Percentiles rank a stretch among this genome's conserved stretches.
Evolutionary conservation across 441 rosid genomes (phyloP).

Genomic region (Bocquillonia castaneifolia): DNA sequence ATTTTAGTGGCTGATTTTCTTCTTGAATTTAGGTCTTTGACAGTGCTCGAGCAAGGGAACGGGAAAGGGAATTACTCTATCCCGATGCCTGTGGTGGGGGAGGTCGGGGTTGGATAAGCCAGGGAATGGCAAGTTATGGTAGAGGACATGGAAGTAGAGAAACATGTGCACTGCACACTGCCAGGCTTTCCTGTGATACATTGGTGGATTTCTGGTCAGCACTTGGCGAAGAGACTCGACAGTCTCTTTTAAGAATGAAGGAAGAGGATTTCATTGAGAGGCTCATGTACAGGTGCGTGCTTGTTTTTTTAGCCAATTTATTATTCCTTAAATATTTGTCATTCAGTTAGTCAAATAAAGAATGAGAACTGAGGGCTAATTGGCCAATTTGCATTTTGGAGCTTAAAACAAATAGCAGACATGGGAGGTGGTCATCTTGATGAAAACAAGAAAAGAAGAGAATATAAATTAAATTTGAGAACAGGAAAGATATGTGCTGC

Average conservation of each 20-base stretch:
- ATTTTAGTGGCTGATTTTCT: slow-evolving; percentile 32
- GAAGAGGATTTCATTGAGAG: slow-evolving; percentile 98
- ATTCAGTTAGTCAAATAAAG: slow-evolving; percentile 20
- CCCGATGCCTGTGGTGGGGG: slow-evolving; percentile 99
- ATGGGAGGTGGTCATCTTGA: slow-evolving; percentile 17
- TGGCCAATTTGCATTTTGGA: slow-evolving; percentile 21
- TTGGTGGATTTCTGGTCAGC: slow-evolving; percentile 96
- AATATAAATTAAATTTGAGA: slow-evolving; percentile 12
- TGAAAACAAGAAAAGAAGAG: slow-evolving; percentile 14
- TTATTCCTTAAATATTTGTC: slow-evolving; percentile 20
- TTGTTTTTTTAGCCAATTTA: slow-evolving; percentile 18
- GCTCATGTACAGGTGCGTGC: slow-evolving; percentile 84
- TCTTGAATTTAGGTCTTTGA: slow-evolving; percentile 70
- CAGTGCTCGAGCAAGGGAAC: slow-evolving; percentile 84
- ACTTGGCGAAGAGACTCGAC: slow-evolving; percentile 78
- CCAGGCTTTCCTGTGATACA: slow-evolving; percentile 91
- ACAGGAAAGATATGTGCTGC: neutral
- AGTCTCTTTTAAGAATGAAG: slow-evolving; percentile 87
- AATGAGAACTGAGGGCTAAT: slow-evolving; percentile 15
- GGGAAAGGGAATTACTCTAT: slow-evolving; percentile 82
- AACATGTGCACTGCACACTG: slow-evolving; percentile 88
- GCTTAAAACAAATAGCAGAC: slow-evolving; percentile 12
- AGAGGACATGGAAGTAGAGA: slow-evolving; percentile 91
- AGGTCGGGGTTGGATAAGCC: slow-evolving; percentile 97
- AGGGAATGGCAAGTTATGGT: slow-evolving; percentile 73